phyloP scores from a whole-genome alignment of 352 stramenopile species.

The Phytophthora multivora region DNA sequence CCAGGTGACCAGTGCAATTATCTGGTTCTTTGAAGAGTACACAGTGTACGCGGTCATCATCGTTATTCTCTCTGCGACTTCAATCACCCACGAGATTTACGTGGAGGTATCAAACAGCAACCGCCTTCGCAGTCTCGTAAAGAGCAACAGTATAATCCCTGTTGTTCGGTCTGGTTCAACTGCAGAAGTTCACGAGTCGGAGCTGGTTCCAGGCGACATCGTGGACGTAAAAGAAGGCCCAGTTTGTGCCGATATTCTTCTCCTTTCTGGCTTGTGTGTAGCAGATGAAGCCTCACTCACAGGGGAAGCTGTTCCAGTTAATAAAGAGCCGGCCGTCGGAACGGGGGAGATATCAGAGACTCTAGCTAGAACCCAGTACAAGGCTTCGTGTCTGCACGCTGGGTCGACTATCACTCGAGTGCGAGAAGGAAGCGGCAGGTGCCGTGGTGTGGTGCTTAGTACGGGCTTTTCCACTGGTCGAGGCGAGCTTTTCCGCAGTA shows the following conservation, averaged over 20 bases:
- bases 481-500: conserved; percentile 52
- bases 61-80: conserved; percentile 44
- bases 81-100: conserved; percentile 57
- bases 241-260: conserved; percentile 51
- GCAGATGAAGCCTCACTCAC: conserved; percentile 58
- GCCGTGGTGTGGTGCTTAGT: conserved; percentile 42
- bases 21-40: conserved; percentile 61
- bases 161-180: conserved; percentile 27
- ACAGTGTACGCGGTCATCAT: conserved; percentile 56
- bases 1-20: conserved; percentile 52
- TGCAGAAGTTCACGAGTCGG: conserved; percentile 32
- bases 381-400: conserved; percentile 37
- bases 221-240: conserved; percentile 37
- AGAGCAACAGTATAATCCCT: conserved; percentile 35
- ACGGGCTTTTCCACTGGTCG: conserved; percentile 53
- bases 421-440: conserved; percentile 17
- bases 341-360: conserved; percentile 33
- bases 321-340: conserved; percentile 32
- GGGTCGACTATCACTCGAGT: conserved; percentile 39
- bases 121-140: conserved; percentile 44
- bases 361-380: conserved; percentile 27
- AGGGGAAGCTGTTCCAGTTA: conserved; percentile 45
- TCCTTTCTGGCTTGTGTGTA: conserved; percentile 51
- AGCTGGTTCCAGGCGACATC: conserved; percentile 61
- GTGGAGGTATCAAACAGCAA: conserved; percentile 51